Percentiles rank a stretch among this genome's conserved stretches.
Evolutionary conservation across 352 stramenopile species (phyloP).

Genomic region (Globisporangium abappressorium): DNA sequence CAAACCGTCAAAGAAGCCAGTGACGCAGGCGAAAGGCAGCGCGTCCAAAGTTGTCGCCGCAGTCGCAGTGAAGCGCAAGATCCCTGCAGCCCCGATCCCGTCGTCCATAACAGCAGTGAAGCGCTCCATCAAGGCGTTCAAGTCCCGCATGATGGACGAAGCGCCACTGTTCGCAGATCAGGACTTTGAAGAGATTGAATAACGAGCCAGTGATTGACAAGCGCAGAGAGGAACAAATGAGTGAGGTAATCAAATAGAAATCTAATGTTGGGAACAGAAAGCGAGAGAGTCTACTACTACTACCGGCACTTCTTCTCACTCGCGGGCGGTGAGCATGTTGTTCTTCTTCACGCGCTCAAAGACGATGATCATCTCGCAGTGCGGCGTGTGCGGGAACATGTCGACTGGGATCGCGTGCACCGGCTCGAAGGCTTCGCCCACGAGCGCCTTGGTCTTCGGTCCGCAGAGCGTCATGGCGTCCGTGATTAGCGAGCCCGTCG

Average conservation of each 20-base stretch:
- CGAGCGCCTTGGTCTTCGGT: conserved; percentile 91
- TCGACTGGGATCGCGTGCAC: conserved; percentile 95
- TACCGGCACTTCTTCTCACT: conserved; percentile 3
- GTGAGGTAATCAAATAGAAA: conserved; percentile 15
- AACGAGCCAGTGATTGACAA: conserved; percentile 22
- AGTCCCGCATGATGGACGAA: conserved; percentile 78
- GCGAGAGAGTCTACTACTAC: background rate
- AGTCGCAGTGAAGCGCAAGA: conserved; percentile 45
- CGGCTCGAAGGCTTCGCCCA: conserved; percentile 89
- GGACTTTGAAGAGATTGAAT: conserved; percentile 68
- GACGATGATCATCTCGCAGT: conserved; percentile 99
- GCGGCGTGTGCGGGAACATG: conserved; percentile 98
- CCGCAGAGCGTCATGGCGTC: conserved; percentile 90
- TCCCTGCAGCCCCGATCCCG: conserved; percentile 9
- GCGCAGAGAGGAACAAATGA: background rate
- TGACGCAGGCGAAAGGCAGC: conserved; percentile 13
- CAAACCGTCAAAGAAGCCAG: conserved; percentile 53
- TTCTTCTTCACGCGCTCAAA: conserved; percentile 89
- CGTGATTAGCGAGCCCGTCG: conserved; percentile 92
- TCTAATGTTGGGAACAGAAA: conserved; percentile 18
- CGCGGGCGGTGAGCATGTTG: conserved; percentile 10
- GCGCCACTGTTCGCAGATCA: conserved; percentile 45
- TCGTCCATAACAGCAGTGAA: conserved; percentile 34
- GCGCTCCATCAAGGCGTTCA: conserved; percentile 68
- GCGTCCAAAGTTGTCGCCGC: conserved; percentile 18